Percentiles rank a stretch among this genome's conserved stretches.
phyloP scores from a whole-genome alignment of 2,329 filamentous ascomycete species.

The Coniella lustricola region DNA sequence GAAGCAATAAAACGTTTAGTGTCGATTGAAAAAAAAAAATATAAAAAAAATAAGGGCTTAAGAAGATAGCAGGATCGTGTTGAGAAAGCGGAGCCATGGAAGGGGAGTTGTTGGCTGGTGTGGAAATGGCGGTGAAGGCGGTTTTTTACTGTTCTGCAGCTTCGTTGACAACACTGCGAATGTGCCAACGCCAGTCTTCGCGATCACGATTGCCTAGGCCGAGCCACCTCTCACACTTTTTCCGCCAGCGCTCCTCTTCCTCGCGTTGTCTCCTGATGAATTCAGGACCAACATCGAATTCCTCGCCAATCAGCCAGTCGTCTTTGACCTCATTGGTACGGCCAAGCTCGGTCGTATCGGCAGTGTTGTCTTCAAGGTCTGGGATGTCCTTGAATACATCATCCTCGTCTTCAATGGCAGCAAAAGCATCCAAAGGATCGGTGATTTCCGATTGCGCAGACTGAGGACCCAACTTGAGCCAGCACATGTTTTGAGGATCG shows the following conservation, averaged over 20 bases:
- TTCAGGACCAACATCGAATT: conserved; percentile 94
- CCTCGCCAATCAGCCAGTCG: conserved; percentile 84
- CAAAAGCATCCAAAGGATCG: conserved; percentile 56
- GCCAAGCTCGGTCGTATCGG: conserved; percentile 40
- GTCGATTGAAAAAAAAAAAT: conserved; percentile 4
- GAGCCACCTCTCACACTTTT: conserved; percentile 83
- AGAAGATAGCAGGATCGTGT: conserved; percentile 8
- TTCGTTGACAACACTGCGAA: conserved; percentile 47
- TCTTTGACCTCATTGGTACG: conserved; percentile 59
- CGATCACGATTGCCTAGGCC: conserved; percentile 48
- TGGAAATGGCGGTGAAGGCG: conserved; percentile 31
- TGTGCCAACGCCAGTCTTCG: conserved; percentile 71
- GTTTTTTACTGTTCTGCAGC: conserved; percentile 12
- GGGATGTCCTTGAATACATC: conserved; percentile 94
- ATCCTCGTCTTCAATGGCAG: conserved; percentile 76
- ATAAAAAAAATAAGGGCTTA: conserved; percentile 7
- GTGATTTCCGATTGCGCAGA: conserved; percentile 39
- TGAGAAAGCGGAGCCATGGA: conserved; percentile 2
- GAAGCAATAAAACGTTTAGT: conserved; percentile 16
- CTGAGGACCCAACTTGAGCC: conserved; percentile 68
- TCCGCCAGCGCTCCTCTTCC: conserved; percentile 86
- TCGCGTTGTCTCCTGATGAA: conserved; percentile 84
- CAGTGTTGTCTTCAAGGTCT: conserved; percentile 68
- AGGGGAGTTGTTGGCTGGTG: background rate
- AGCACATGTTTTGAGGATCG: conserved; percentile 94